phyloP scores from a whole-genome alignment of 352 stramenopile genomes.

The Phytophthora hybrid region DNA sequence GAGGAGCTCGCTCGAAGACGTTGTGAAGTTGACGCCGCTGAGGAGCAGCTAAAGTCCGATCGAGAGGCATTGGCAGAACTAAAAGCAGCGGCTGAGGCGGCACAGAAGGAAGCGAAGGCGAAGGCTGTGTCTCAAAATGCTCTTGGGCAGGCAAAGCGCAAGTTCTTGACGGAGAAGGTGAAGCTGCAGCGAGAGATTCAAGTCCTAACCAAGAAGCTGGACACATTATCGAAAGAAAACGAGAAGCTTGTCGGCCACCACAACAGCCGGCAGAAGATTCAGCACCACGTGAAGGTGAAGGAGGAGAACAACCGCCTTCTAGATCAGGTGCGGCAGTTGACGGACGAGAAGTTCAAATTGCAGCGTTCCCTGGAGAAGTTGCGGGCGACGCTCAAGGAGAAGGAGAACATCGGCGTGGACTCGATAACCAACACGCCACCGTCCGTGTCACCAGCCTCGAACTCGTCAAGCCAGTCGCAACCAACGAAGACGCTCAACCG shows the following conservation, averaged over 20 bases:
- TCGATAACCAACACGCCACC: constrained; percentile 32
- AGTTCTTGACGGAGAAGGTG: constrained; percentile 61
- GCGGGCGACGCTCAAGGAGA: constrained; percentile 62
- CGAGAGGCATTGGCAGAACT: constrained; percentile 40
- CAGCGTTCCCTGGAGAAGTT: constrained; percentile 58
- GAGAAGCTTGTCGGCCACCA: constrained; percentile 82
- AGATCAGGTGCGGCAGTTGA: constrained; percentile 69
- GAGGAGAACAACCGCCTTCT: constrained; percentile 85
- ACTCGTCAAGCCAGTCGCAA: constrained; percentile 17
- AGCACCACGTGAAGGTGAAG: constrained; percentile 85
- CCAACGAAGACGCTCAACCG: constrained; percentile 19
- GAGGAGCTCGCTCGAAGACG: constrained; percentile 31
- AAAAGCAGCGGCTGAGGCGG: constrained; percentile 29
- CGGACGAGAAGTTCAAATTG: constrained; percentile 70
- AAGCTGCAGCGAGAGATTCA: constrained; percentile 56
- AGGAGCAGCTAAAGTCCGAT: constrained; percentile 30
- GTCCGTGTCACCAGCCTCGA: constrained; percentile 31
- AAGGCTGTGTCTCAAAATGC: constrained; percentile 37
- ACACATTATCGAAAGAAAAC: constrained; percentile 60
- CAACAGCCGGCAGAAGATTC: constrained; percentile 86
- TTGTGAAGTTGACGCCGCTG: constrained; percentile 31
- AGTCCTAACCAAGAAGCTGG: constrained; percentile 52
- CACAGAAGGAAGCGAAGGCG: constrained; percentile 43
- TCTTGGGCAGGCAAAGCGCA: constrained; percentile 47
- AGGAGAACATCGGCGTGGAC: constrained; percentile 69